Conservation (phyloP, 148 eudicot genomes). For the Rhododendron mucronatum region DNA sequence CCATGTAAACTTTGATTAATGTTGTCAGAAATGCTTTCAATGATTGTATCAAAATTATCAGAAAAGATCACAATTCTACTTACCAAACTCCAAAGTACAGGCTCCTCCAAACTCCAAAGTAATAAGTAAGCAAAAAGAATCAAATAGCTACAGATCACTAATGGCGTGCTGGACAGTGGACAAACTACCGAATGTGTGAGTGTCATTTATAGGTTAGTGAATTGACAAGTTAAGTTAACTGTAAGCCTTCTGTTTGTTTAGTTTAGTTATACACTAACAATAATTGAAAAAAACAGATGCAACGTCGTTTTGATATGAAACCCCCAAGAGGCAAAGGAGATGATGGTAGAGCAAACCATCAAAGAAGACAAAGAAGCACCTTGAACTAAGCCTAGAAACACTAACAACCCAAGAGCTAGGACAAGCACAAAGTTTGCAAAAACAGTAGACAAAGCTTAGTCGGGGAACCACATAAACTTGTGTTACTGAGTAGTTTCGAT, state of each 20-base stretch:
- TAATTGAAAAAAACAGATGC: neutral
- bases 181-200: neutral
- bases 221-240: neutral
- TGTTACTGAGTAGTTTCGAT: neutral
- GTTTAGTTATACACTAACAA: neutral
- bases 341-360: neutral
- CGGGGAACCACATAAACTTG: neutral
- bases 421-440: neutral
- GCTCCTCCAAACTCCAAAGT: neutral
- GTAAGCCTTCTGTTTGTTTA: neutral
- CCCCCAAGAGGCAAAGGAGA: neutral
- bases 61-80: neutral
- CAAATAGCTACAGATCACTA: neutral
- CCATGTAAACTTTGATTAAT: neutral
- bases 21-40: neutral
- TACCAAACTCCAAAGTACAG: neutral
- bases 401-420: neutral
- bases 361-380: neutral
- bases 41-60: neutral
- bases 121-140: neutral
- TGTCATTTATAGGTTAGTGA: neutral
- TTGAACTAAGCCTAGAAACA: neutral
- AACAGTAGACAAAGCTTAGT: neutral
- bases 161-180: neutral
- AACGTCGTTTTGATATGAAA: neutral